A percentile compares a stretch with the other conserved stretches of the same genome.
Evolutionary conservation across 106 monocot species (phyloP).

Genomic region (Hemerocallis citrina): DNA sequence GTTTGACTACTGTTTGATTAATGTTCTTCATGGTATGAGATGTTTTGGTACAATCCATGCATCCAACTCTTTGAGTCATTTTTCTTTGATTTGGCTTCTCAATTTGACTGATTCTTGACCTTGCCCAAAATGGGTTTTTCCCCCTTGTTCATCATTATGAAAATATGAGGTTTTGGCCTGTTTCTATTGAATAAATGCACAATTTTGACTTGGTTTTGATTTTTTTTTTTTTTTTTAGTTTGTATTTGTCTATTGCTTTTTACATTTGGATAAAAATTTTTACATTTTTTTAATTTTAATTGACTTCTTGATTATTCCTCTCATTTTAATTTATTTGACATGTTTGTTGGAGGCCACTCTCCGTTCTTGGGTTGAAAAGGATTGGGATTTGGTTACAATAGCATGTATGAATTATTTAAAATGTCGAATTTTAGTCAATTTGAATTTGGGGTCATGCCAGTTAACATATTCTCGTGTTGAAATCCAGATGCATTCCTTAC

Average conservation of each 20-base stretch:
- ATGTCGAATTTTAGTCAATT: constrained; percentile 1
- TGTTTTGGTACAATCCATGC: too few species aligned
- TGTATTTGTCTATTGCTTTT: background rate
- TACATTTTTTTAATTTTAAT: background rate
- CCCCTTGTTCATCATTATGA: background rate
- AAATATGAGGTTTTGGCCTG: background rate
- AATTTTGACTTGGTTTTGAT: constrained; percentile 5
- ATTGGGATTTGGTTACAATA: background rate
- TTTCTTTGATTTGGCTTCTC: constrained; percentile 2
- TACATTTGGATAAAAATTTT: background rate
- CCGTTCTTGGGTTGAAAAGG: too few species aligned
- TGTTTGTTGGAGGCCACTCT: too few species aligned
- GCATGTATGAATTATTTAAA: too few species aligned
- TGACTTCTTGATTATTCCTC: background rate
- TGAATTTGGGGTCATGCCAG: background rate
- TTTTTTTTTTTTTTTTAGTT: background rate
- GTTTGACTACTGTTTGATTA: too few species aligned
- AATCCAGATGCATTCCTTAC: constrained; percentile 79
- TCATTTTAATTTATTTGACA: too few species aligned
- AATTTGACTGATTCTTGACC: background rate
- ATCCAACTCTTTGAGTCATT: too few species aligned
- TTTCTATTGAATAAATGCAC: background rate
- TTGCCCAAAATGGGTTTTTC: background rate
- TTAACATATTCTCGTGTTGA: background rate
- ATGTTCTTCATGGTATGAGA: too few species aligned